These are phyloP conservation scores for Xylaria nigripes DNA, from an alignment of 495 filamentous ascomycete genomes.

Conservation along the genomic window DNA sequence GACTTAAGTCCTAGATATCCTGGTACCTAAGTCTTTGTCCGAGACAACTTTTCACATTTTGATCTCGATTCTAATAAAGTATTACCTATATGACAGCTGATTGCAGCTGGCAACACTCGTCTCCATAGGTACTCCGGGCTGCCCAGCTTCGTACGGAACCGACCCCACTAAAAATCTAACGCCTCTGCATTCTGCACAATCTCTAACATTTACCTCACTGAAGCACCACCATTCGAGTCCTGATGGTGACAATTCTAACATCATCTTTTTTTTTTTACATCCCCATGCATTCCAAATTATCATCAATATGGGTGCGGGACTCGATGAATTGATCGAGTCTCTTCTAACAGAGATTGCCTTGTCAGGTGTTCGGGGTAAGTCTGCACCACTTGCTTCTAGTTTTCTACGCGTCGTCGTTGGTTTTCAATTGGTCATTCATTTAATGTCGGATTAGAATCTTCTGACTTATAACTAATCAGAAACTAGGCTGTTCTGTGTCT, in stretches of 20 bases:
- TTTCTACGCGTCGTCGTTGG: neutral
- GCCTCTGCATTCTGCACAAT: neutral
- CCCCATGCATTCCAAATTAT: conserved; percentile 19
- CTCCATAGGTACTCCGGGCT: no score
- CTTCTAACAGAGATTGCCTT: conserved; percentile 64
- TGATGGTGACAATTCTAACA: conserved; percentile 16
- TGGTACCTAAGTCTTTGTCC: no score
- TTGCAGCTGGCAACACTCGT: neutral
- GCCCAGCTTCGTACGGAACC: no score
- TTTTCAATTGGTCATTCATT: neutral
- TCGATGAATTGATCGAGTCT: conserved; percentile 64
- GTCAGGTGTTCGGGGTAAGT: conserved; percentile 60
- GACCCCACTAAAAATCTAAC: conserved; percentile 6
- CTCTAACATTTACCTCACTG: conserved; percentile 7
- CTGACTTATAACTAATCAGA: conserved; percentile 8
- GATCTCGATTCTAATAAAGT: no score
- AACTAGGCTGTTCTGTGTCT: conserved; percentile 21
- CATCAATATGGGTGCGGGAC: conserved; percentile 52
- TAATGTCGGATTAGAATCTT: neutral
- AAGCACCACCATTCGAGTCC: conserved; percentile 25
- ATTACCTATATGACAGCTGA: no score
- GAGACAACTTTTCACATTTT: no score
- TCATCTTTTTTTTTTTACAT: conserved; percentile 9
- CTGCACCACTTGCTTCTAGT: neutral
- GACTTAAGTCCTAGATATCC: no score